Base-by-base conservation (phyloP, 108 stramenopile species). In the Conticribra guillardii region DNA sequence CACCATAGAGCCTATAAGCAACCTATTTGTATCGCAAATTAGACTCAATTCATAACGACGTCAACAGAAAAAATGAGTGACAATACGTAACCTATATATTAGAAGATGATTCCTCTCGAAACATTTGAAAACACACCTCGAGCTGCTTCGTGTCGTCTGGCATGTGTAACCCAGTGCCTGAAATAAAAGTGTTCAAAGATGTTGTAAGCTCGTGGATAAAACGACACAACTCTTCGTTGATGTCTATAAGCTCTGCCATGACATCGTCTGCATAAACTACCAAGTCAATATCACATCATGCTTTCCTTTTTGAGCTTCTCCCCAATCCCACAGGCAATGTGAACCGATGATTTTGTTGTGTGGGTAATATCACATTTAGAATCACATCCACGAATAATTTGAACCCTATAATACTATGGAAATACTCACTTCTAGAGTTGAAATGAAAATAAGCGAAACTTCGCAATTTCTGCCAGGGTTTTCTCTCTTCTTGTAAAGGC, bases 321-420 rank as follows among this genome's bases (percentile, higher is more conserved):
- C 73, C 90, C 90, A 91, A 75, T 91, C 87, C 90, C 90, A 91
- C 46, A 73, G 64, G 9, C 76, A 73, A 63, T 91, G 90, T 0
- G 87, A 69, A 0, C 37, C 11, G 37, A 41, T n/a, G 11, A 11
- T 41, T 41, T 5, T 41, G 37, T 9, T 11, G 11, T 9, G 37
- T n/a, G n/a, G n/a, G n/a, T n/a, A n/a, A n/a, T n/a, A n/a, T n/a
- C n/a, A n/a, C n/a, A n/a, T n/a, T n/a, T n/a, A n/a, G n/a, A n/a
- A n/a, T n/a, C n/a, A n/a, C n/a, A n/a, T n/a, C n/a, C n/a, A n/a
- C n/a, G n/a, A n/a, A n/a, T n/a, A n/a, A n/a, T n/a, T n/a, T n/a
- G n/a, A n/a, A n/a, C n/a, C n/a, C n/a, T n/a, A n/a, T n/a, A n/a
- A n/a, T n/a, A 41, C 5, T 11, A 41, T 9, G 11, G 5, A 41